These are phyloP conservation scores for Triangularia verruculosa DNA, from an alignment of 2,329 filamentous ascomycete genomes.

Conservation along the genomic window DNA sequence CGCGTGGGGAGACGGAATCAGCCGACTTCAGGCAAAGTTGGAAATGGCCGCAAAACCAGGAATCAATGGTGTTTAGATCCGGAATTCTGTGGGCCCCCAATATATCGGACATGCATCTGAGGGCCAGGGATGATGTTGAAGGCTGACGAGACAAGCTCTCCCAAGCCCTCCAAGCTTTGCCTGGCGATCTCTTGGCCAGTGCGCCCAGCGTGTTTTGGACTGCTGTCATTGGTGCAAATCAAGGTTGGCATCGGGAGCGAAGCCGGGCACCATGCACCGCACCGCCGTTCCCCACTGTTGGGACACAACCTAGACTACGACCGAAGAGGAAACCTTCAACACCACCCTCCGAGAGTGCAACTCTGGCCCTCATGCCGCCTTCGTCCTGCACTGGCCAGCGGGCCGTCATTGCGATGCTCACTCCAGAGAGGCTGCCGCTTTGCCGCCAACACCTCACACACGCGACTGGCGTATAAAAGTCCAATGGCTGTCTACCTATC, in stretches of 20 bases:
- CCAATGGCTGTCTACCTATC: background rate
- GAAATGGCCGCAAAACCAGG: background rate
- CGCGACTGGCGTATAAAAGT: background rate
- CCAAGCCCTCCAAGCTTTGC: slow-evolving; percentile 1
- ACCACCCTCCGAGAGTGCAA: slow-evolving; percentile 26
- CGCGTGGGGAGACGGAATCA: background rate
- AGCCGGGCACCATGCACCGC: slow-evolving; percentile 14
- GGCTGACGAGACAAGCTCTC: slow-evolving; percentile 13
- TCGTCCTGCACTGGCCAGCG: slow-evolving; percentile 8
- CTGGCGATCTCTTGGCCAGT: slow-evolving; percentile 9
- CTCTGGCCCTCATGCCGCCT: slow-evolving; percentile 15
- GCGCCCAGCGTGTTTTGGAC: background rate
- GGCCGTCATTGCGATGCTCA: slow-evolving; percentile 23
- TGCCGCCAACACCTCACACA: background rate
- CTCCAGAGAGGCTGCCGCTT: background rate
- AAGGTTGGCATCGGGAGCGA: slow-evolving; percentile 7
- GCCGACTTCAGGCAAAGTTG: slow-evolving; percentile 1
- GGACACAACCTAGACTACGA: slow-evolving; percentile 13
- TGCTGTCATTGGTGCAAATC: slow-evolving; percentile 10
- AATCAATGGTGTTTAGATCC: background rate
- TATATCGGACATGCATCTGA: background rate
- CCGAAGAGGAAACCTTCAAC: slow-evolving; percentile 20
- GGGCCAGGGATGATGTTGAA: background rate
- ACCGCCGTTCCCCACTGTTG: slow-evolving; percentile 6
- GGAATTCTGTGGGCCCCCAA: background rate